phyloP scores from a whole-genome alignment of 1,139 yeast species.

The Pichia terricola region DNA sequence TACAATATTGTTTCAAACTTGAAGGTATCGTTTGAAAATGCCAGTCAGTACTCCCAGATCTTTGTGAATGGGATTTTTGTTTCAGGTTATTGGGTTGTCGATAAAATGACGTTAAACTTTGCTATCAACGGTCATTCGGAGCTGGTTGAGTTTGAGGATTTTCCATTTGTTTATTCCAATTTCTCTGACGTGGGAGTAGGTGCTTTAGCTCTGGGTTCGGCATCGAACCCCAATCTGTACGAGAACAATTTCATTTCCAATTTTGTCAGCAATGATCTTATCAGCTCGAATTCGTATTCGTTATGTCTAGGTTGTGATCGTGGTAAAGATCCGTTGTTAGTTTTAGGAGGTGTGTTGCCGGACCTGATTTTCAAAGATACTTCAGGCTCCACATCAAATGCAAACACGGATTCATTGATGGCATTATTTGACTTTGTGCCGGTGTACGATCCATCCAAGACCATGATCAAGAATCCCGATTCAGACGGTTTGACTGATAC shows the following conservation, averaged over 20 bases:
- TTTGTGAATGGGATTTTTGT: slow-evolving; percentile 14
- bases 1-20: slow-evolving; percentile 2
- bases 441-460: slow-evolving; percentile 23
- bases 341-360: slow-evolving; percentile 54
- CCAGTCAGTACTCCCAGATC: slow-evolving; percentile 7
- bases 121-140: neutral
- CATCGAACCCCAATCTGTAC: slow-evolving; percentile 15
- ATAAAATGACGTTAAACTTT: slow-evolving; percentile 11
- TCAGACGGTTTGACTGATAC: slow-evolving; percentile 24
- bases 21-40: slow-evolving; percentile 2
- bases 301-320: slow-evolving; percentile 33
- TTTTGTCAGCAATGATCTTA: slow-evolving; percentile 31
- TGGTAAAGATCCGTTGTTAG: slow-evolving; percentile 25
- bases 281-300: slow-evolving; percentile 46
- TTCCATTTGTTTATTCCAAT: slow-evolving; percentile 29
- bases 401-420: slow-evolving; percentile 1
- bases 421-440: slow-evolving; percentile 38
- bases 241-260: slow-evolving; percentile 25
- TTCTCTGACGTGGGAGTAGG: slow-evolving; percentile 39
- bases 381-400: slow-evolving; percentile 24
- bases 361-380: slow-evolving; percentile 24
- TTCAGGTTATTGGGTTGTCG: slow-evolving; percentile 19
- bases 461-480: slow-evolving; percentile 5
- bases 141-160: slow-evolving; percentile 8
- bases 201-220: slow-evolving; percentile 46